A percentile compares a stretch with the other conserved stretches of the same genome.
Conservation (phyloP, 2,329 filamentous ascomycete species). For the Penicillium hordei region DNA sequence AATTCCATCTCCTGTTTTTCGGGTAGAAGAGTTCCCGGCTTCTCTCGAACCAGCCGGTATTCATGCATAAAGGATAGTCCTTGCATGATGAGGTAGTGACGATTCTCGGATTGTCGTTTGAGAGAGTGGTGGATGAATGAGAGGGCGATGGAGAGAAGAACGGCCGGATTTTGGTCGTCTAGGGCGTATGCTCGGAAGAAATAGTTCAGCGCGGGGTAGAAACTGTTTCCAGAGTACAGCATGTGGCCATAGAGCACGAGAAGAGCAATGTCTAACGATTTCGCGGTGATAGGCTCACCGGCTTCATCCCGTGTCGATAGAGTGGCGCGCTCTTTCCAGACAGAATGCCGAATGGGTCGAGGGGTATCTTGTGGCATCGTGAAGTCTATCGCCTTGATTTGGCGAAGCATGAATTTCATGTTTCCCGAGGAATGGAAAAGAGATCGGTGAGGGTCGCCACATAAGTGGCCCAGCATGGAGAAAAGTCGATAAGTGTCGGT, state of each 20-base stretch:
- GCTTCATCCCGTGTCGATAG: slow-evolving; percentile 40
- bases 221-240: slow-evolving; percentile 78
- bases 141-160: slow-evolving; percentile 78
- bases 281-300: slow-evolving; percentile 37
- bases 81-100: slow-evolving; percentile 83
- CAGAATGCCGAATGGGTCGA: slow-evolving; percentile 40
- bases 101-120: slow-evolving; percentile 85
- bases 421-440: slow-evolving; percentile 76
- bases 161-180: slow-evolving; percentile 71
- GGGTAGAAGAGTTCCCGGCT: slow-evolving; percentile 40
- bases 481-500: slow-evolving; percentile 85
- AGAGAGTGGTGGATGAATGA: slow-evolving; percentile 86
- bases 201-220: slow-evolving; percentile 81
- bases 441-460: slow-evolving; percentile 60
- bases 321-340: slow-evolving; percentile 46
- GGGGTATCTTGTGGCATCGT: slow-evolving; percentile 53
- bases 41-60: slow-evolving; percentile 65
- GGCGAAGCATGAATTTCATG: slow-evolving; percentile 87
- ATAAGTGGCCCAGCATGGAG: slow-evolving; percentile 72
- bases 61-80: slow-evolving; percentile 76
- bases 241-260: slow-evolving; percentile 90
- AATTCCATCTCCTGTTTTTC: slow-evolving; percentile 75
- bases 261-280: slow-evolving; percentile 71
- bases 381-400: slow-evolving; percentile 86
- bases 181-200: slow-evolving; percentile 75